Base-by-base conservation (phyloP, 768 basidiomycete genomes). In the Suillus subluteus region DNA sequence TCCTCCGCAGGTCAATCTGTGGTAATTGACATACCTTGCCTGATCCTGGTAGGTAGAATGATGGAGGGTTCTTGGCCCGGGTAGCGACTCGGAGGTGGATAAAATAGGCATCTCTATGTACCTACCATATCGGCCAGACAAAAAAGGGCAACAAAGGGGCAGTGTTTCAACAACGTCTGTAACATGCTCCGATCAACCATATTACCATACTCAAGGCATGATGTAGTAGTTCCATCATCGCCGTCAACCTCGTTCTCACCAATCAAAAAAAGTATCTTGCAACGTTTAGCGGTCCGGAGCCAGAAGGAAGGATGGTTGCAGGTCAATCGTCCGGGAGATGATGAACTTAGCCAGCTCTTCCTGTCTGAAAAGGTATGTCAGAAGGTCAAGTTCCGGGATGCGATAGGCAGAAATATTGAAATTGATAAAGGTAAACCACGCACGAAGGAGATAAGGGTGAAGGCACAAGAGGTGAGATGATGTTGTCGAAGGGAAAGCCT, bases 371-470 rank as follows among this genome's bases (percentile, higher is more conserved):
- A 13, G 9, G 32, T 35, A 55, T 21, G 32, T 35, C 32, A 32
- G 32, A 56, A 56, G 55, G 35, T n/a, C 55, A 6, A 56, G 55
- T 56, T 37, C 12, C 26, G 9, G 61, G 23, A 62, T 16, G n/a
- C n/a, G 61, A 41, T 62, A 52, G 32, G 46, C 21, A 56, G 12
- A 37, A 26, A 35, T 37, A 56, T 56, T 56, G 55, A 56, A 56
- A 37, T 56, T 56, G 55, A 56, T 37, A 38, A 35, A 56, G 35
- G 32, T 37, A 56, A 56, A 37, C 35, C 55, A 37, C 55, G 21
- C 55, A 37, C 12, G 6, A 56, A 56, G 35, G 55, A 56, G 55
- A 56, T 56, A 56, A 56, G 55, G 55, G 32, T 35, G 55, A 55
- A 55, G 18, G 55, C 55, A 35, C 32, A 21, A 32, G 55, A 56